Conservation (phyloP, 345 rosid genomes). For the Psidium guajava region DNA sequence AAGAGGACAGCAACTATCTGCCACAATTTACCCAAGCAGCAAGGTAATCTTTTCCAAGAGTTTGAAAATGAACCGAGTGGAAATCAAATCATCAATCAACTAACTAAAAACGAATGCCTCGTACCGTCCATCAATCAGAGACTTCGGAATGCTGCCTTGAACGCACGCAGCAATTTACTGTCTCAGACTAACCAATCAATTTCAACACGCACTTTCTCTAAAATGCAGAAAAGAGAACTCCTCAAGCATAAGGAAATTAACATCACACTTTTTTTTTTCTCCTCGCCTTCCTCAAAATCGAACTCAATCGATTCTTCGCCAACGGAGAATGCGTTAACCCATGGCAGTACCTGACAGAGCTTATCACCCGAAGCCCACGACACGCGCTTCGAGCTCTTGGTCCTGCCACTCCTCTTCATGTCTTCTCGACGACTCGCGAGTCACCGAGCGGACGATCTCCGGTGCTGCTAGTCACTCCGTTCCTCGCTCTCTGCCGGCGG, state of each 20-base stretch:
- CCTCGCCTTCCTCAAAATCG: not conserved
- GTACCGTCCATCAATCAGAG: not conserved
- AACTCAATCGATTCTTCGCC: not conserved
- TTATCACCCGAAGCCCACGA: constrained; percentile 45
- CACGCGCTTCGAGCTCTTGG: constrained; percentile 36
- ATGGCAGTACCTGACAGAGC: constrained; percentile 46
- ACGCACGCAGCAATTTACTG: not conserved
- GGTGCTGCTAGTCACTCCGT: not conserved
- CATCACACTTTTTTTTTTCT: not conserved
- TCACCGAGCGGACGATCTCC: not conserved
- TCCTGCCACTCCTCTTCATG: not conserved
- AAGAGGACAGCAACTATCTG: not conserved
- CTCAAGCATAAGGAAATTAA: not conserved
- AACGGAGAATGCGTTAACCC: not conserved
- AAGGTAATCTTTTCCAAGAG: not conserved
- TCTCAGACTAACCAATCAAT: not conserved
- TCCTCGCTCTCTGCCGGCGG: not conserved
- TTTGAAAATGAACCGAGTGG: not conserved
- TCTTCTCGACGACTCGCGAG: not conserved
- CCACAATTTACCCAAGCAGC: not conserved
- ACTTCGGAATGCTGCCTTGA: not conserved
- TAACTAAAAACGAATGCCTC: not conserved
- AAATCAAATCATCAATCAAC: not conserved
- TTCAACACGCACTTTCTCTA: not conserved
- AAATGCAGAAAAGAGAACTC: not conserved